Evolutionary conservation across 495 filamentous ascomycete genomes (phyloP).

Genomic region (Sporormia fimetaria): DNA sequence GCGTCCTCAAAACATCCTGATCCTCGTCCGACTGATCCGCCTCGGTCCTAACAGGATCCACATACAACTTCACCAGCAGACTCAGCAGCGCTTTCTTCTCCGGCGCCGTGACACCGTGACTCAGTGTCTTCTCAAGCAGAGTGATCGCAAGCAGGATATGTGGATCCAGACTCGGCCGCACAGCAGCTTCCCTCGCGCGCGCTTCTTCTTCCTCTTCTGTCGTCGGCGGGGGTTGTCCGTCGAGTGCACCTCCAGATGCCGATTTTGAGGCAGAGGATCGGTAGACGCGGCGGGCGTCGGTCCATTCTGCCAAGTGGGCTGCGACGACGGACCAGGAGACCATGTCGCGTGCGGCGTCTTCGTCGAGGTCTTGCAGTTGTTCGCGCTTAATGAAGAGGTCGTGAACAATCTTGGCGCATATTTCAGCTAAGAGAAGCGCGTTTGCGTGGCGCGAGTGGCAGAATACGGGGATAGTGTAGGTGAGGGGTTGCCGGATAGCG

Average conservation of each 20-base stretch:
- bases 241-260: no score
- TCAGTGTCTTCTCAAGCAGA: constrained; percentile 47
- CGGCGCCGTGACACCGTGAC: constrained; percentile 49
- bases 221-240: no score
- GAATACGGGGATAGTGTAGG: constrained; percentile 94
- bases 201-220: no score
- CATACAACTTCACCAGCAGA: constrained; percentile 71
- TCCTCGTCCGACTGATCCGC: not conserved
- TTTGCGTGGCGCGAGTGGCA: constrained; percentile 73
- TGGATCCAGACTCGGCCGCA: no score
- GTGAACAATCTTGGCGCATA: constrained; percentile 60
- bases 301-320: constrained; percentile 86
- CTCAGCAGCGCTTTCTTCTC: constrained; percentile 72
- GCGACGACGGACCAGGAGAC: constrained; percentile 61
- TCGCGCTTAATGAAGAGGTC: constrained; percentile 44
- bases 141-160: constrained; percentile 56
- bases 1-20: constrained; percentile 23
- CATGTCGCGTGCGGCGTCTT: constrained; percentile 47
- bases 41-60: constrained; percentile 40
- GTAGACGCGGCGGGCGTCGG: constrained; percentile 80
- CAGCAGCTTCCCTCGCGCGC: no score
- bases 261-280: no score
- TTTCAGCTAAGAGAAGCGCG: constrained; percentile 60
- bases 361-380: constrained; percentile 53
- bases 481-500: constrained; percentile 75